Percentiles rank a stretch among this genome's conserved stretches.
Conservation (phyloP, 1,139 yeast species). For the Diutina neorugosa region DNA sequence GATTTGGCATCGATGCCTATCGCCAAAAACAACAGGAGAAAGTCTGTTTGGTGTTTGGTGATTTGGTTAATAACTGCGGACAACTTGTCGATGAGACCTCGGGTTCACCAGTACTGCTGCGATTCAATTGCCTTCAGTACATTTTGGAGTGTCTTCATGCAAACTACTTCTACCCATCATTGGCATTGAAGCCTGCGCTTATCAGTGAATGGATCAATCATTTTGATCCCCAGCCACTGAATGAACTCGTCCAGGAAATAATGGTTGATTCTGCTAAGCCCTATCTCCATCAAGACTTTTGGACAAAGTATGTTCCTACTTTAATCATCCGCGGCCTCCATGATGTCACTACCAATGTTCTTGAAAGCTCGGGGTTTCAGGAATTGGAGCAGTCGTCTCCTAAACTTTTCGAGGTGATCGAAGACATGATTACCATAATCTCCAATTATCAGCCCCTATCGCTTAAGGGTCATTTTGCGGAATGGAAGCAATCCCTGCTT, state of each 20-base stretch:
- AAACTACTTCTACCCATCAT: conserved; percentile 25
- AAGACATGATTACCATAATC: conserved; percentile 32
- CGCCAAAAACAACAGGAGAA: conserved; percentile 8
- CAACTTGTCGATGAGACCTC: conserved; percentile 10
- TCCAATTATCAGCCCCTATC: conserved; percentile 29
- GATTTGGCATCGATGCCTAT: conserved; percentile 8
- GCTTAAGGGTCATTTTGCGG: conserved; percentile 29
- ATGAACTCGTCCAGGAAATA: conserved; percentile 31
- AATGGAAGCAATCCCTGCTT: conserved; percentile 41
- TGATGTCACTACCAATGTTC: conserved; percentile 39
- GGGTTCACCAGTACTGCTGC: conserved; percentile 4
- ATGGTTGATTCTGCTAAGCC: conserved; percentile 35
- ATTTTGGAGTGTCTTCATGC: conserved; percentile 50
- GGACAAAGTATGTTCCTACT: conserved; percentile 49
- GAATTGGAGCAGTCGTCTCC: conserved; percentile 19
- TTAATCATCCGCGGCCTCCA: conserved; percentile 53
- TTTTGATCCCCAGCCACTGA: conserved; percentile 49
- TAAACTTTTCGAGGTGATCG: conserved; percentile 27
- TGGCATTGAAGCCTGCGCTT: conserved; percentile 25
- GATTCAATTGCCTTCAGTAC: conserved; percentile 21
- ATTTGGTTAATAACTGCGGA: conserved; percentile 10
- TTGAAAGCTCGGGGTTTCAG: conserved; percentile 19
- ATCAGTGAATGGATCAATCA: conserved; percentile 54
- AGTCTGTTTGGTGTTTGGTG: conserved; percentile 19
- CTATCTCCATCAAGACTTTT: conserved; percentile 44